phyloP scores from a whole-genome alignment of 2,329 filamentous ascomycete genomes.

The Ilyonectria sp. region DNA sequence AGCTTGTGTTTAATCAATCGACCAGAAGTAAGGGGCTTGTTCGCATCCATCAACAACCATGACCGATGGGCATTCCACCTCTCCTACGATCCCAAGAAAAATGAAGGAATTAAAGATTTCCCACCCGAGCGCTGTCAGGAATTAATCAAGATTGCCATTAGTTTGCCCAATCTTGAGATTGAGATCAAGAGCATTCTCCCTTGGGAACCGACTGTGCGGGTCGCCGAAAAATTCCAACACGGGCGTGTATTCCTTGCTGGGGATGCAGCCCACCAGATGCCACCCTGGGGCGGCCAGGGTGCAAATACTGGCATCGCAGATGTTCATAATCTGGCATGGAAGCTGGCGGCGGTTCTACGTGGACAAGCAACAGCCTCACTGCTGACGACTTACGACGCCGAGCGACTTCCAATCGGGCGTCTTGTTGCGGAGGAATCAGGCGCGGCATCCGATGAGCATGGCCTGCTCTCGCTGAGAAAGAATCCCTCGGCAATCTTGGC shows the following conservation, averaged over 20 bases:
- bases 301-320: slow-evolving; percentile 17
- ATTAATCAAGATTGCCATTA: slow-evolving; percentile 7
- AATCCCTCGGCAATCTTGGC: neutral
- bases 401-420: slow-evolving; percentile 12
- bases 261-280: slow-evolving; percentile 13
- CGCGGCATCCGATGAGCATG: neutral
- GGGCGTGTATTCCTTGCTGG: slow-evolving; percentile 14
- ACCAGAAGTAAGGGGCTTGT: slow-evolving; percentile 9
- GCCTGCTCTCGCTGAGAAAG: slow-evolving; percentile 5
- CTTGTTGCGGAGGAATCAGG: slow-evolving; percentile 19
- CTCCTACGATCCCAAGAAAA: slow-evolving; percentile 8
- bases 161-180: slow-evolving; percentile 1
- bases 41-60: slow-evolving; percentile 17
- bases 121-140: slow-evolving; percentile 14
- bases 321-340: slow-evolving; percentile 18
- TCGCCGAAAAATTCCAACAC: slow-evolving; percentile 10
- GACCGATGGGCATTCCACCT: slow-evolving; percentile 13
- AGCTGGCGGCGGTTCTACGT: slow-evolving; percentile 1
- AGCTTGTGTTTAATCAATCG: slow-evolving; percentile 4
- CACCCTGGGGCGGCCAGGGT: slow-evolving; percentile 17
- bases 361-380: neutral
- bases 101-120: slow-evolving; percentile 8
- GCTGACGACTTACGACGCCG: slow-evolving; percentile 1
- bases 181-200: slow-evolving; percentile 6
- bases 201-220: slow-evolving; percentile 12